Base-by-base conservation (phyloP, 805 yeast species). In the Lipomyces sp. region DNA sequence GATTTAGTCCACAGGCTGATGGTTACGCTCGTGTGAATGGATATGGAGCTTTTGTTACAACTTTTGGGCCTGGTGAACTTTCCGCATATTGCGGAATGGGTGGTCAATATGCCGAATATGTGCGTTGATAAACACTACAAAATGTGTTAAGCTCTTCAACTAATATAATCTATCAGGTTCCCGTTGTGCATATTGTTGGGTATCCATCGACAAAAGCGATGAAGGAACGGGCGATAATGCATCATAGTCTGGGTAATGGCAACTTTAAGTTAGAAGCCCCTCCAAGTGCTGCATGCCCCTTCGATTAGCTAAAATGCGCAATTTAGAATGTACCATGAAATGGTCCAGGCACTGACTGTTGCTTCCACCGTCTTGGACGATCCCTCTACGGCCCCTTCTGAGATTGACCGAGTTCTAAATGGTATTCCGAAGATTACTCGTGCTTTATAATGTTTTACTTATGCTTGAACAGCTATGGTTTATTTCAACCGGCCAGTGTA, bases 71-170 rank as follows among this genome's bases (percentile, higher is more conserved):
- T 4, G 45, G 45, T n/a, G 45, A 39, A 39, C 45, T 39, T 4
- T 39, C 45, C 13, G 45, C 45, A 39, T 39, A 39, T 39, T 39
- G 45, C n/a, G 96, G 95, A 74, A 84, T 91, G 76, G 96, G 93
- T 56, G 97, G 97, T 73, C 83, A 95, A 61, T 90, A 86, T 80
- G 93, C 96, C 70, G 96, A 91, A 79, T 96, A 90, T 79, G 93
- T 91, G 6, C 13, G 45, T 39, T 39, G 45, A 39, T 5, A 39
- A 3, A 39, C 1, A 3, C 10, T 4, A 2, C 13, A 1, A 2
- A 11, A 6, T 39, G 1, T 39, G 1, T 39, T 39, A 6, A 1
- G 45, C 37, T 3, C 4, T 3, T 3, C 45, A 39, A 39, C 45
- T 39, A 5, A 39, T 39, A 39, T 11, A 39, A 5, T 5, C 45